These are phyloP conservation scores for Pichia cephalocereana DNA, from an alignment of 805 yeast species.

Conservation along the genomic window DNA sequence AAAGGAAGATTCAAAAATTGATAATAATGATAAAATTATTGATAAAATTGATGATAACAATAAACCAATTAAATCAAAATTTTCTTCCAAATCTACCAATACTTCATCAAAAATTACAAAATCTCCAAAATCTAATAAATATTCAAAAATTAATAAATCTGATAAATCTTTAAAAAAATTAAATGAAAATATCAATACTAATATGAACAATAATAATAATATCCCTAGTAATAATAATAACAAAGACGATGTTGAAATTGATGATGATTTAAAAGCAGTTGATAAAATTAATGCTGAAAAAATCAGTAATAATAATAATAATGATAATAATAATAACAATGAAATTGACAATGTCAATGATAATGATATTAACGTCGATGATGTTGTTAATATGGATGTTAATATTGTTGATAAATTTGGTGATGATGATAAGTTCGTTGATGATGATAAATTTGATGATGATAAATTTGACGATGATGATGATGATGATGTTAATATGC, in stretches of 20 bases:
- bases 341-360: neutral
- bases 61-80: too few species aligned
- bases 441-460: neutral
- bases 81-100: too few species aligned
- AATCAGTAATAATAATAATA: neutral
- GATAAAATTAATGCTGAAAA: neutral
- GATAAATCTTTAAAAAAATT: neutral
- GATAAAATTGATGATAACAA: too few species aligned
- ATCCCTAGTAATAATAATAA: neutral
- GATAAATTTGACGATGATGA: constrained; percentile 5
- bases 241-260: neutral
- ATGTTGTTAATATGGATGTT: neutral
- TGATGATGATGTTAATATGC: constrained; percentile 7
- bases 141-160: neutral
- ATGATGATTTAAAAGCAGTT: constrained; percentile 3
- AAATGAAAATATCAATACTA: neutral
- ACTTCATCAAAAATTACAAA: neutral
- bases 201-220: neutral
- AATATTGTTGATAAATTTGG: constrained; percentile 1
- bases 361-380: constrained; percentile 1
- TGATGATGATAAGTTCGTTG: neutral
- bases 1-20: too few species aligned
- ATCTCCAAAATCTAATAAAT: neutral
- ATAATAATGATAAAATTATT: too few species aligned
- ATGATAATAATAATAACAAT: neutral